Evolutionary conservation across 225 moss, liverwort and hornwort genomes (phyloP).

Genomic region (Pseudisothecium myosuroides): DNA sequence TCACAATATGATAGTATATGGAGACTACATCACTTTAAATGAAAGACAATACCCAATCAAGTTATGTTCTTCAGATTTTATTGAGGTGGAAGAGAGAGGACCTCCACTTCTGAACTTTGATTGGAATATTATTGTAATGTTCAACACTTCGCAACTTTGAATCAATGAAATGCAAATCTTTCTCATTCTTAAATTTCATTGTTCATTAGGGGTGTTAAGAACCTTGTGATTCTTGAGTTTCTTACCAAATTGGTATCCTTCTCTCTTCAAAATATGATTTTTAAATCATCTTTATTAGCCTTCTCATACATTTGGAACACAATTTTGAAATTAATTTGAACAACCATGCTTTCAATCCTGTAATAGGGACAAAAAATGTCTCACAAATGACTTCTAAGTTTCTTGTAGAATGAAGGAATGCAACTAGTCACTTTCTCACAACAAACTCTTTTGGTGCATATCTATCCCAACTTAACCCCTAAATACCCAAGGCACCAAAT

Average conservation of each 20-base stretch:
- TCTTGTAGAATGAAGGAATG: not conserved
- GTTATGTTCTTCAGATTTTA: not conserved
- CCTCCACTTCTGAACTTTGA: not conserved
- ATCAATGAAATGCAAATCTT: not conserved
- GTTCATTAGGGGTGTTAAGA: not conserved
- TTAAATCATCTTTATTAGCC: not conserved
- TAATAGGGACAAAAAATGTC: not conserved
- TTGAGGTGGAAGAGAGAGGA: not conserved
- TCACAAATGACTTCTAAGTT: not conserved
- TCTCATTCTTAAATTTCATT: not conserved
- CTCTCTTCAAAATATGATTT: not conserved
- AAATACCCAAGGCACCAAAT: too few species aligned
- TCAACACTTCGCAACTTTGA: not conserved
- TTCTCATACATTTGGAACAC: not conserved
- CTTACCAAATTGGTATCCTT: not conserved
- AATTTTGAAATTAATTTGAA: not conserved
- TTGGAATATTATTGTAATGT: not conserved
- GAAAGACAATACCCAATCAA: not conserved
- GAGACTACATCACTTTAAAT: not conserved
- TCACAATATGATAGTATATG: not conserved
- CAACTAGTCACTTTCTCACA: not conserved
- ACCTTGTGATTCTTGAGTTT: not conserved
- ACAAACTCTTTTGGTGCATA: too few species aligned
- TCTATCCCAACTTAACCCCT: too few species aligned
- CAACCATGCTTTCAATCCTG: not conserved